Conservation (phyloP, 805 yeast species). For the Wickerhamiella nectarea region DNA sequence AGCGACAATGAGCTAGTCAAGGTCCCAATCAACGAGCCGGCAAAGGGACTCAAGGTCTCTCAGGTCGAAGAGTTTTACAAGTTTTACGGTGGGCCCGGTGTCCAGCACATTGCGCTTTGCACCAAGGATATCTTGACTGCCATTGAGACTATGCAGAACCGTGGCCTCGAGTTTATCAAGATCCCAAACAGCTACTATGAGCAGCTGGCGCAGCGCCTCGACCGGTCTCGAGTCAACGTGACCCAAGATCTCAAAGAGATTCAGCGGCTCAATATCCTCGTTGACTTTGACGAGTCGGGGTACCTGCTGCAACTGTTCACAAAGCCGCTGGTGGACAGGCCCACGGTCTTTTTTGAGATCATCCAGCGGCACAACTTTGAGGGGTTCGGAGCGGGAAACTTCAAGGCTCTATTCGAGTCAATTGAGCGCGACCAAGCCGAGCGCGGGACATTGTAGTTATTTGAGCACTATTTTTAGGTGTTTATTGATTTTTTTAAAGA, state of each 20-base stretch:
- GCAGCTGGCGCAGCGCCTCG: constrained; percentile 34
- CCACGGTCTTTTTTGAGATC: constrained; percentile 69
- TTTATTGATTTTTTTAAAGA: too few species aligned
- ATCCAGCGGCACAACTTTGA: constrained; percentile 68
- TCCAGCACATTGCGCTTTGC: constrained; percentile 66
- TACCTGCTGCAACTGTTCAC: constrained; percentile 71
- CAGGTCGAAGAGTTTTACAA: constrained; percentile 75
- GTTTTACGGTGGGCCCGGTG: constrained; percentile 66
- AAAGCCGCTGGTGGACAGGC: constrained; percentile 61
- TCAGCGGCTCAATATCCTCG: constrained; percentile 42
- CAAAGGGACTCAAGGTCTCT: constrained; percentile 46
- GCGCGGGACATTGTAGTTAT: constrained; percentile 49
- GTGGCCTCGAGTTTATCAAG: constrained; percentile 58
- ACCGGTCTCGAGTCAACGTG: constrained; percentile 32
- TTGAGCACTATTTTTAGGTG: too few species aligned
- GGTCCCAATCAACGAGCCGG: constrained; percentile 82
- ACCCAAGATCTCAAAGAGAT: constrained; percentile 41
- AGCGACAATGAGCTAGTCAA: constrained; percentile 49
- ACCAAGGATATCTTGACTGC: constrained; percentile 49
- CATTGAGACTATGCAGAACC: constrained; percentile 36
- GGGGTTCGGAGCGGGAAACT: constrained; percentile 85
- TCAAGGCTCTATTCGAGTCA: constrained; percentile 66
- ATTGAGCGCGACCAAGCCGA: constrained; percentile 61
- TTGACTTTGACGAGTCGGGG: constrained; percentile 68
- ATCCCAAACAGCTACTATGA: constrained; percentile 48